Conservation (phyloP, 768 basidiomycete genomes). For the Leccinellum luteum region DNA sequence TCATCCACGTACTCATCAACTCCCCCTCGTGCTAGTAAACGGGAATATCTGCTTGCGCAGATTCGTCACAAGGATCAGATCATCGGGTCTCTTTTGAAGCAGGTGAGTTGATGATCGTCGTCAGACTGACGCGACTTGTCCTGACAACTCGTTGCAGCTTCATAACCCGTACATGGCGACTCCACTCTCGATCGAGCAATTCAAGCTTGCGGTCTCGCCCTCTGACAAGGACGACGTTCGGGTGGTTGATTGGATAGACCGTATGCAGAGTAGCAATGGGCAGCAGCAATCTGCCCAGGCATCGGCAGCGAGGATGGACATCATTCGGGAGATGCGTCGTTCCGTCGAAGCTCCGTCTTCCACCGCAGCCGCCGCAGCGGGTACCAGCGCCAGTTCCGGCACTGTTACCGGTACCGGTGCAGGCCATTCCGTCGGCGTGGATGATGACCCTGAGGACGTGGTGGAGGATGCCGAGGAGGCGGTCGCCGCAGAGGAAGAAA, state of each 20-base stretch:
- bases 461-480: constrained; percentile 29
- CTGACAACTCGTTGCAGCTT: constrained; percentile 28
- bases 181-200: constrained; percentile 75
- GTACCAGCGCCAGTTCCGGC: background rate
- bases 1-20: constrained; percentile 31
- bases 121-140: background rate
- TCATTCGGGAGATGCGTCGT: constrained; percentile 33
- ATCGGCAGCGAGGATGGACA: constrained; percentile 26
- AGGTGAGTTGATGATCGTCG: constrained; percentile 41
- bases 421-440: background rate
- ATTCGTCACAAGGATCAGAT: constrained; percentile 86
- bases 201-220: constrained; percentile 73
- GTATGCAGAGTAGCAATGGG: constrained; percentile 56
- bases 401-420: background rate
- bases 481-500: constrained; percentile 34
- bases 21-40: constrained; percentile 54
- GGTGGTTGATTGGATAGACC: constrained; percentile 75
- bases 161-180: constrained; percentile 82
- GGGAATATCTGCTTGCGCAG: constrained; percentile 82
- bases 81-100: constrained; percentile 81
- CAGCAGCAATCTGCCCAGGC: constrained; percentile 44
- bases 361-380: background rate
- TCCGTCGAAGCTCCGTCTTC: constrained; percentile 15
- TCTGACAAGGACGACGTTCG: constrained; percentile 67
- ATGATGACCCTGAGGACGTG: constrained; percentile 41